A percentile compares a stretch with the other conserved stretches of the same genome.
These are phyloP conservation scores for Fusarium caatingaense DNA, from an alignment of 2,329 filamentous ascomycete genomes.

Conservation along the genomic window DNA sequence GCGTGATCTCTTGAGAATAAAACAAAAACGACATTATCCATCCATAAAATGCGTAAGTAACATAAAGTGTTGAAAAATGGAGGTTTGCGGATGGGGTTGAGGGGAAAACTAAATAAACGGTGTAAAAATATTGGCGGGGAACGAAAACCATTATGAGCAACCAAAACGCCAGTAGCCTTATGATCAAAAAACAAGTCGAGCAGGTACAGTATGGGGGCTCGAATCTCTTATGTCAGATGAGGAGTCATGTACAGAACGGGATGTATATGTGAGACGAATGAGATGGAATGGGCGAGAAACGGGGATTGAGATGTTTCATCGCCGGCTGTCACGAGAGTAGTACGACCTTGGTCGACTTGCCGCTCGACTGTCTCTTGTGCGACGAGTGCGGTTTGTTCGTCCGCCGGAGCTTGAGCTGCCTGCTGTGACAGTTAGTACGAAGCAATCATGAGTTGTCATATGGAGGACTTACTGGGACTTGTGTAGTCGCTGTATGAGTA, in stretches of 20 bases:
- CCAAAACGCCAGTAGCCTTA: constrained; percentile 44
- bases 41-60: constrained; percentile 26
- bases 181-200: constrained; percentile 38
- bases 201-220: constrained; percentile 35
- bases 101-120: background rate
- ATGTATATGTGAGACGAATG: constrained; percentile 25
- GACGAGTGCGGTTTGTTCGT: constrained; percentile 53
- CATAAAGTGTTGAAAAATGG: constrained; percentile 25
- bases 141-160: constrained; percentile 35
- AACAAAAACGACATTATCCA: constrained; percentile 25
- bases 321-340: constrained; percentile 47
- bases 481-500: constrained; percentile 64
- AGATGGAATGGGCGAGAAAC: constrained; percentile 11
- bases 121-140: constrained; percentile 9
- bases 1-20: constrained; percentile 37
- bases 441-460: background rate
- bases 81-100: constrained; percentile 1
- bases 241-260: constrained; percentile 42
- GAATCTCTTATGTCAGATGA: constrained; percentile 37
- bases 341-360: constrained; percentile 46
- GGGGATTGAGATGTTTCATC: constrained; percentile 21
- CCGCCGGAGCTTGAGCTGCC: constrained; percentile 61
- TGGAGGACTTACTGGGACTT: constrained; percentile 62
- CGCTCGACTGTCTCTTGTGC: constrained; percentile 47
- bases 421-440: constrained; percentile 46